Evolutionary conservation across 306 rosid species (phyloP).

Genomic region (Vigna radiata): DNA sequence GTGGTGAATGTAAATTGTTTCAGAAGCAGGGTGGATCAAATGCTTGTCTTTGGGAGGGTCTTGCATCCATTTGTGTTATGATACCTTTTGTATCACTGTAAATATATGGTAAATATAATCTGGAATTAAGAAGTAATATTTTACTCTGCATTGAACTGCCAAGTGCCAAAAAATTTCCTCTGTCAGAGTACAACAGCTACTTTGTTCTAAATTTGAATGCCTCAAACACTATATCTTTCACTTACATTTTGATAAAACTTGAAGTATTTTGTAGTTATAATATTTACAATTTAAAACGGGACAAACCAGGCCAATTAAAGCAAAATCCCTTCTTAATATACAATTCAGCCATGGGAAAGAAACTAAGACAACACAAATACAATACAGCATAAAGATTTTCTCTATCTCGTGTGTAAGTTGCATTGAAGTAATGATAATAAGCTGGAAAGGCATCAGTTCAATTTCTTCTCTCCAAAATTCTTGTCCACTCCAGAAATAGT

Average conservation of each 20-base stretch:
- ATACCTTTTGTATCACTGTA: not conserved
- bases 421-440: not conserved
- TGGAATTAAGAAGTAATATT: not conserved
- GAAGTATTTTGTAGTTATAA: not conserved
- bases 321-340: constrained; percentile 41
- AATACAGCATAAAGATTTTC: constrained; percentile 24
- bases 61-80: not conserved
- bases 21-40: constrained; percentile 26
- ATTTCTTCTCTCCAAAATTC: constrained; percentile 44
- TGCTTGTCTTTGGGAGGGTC: not conserved
- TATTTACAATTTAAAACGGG: constrained; percentile 36
- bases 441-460: constrained; percentile 28
- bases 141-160: not conserved
- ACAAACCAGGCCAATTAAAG: not conserved
- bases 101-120: not conserved
- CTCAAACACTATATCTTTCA: constrained; percentile 4
- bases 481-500: constrained; percentile 66
- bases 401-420: constrained; percentile 10
- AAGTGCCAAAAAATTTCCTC: not conserved
- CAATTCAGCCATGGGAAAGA: constrained; percentile 31
- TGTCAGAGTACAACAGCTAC: not conserved
- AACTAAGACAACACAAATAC: constrained; percentile 13
- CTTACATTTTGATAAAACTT: constrained; percentile 17
- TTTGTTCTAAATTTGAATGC: not conserved
- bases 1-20: constrained; percentile 22